Base-by-base conservation (phyloP, 768 basidiomycete genomes). In the Crepidotus variabilis region DNA sequence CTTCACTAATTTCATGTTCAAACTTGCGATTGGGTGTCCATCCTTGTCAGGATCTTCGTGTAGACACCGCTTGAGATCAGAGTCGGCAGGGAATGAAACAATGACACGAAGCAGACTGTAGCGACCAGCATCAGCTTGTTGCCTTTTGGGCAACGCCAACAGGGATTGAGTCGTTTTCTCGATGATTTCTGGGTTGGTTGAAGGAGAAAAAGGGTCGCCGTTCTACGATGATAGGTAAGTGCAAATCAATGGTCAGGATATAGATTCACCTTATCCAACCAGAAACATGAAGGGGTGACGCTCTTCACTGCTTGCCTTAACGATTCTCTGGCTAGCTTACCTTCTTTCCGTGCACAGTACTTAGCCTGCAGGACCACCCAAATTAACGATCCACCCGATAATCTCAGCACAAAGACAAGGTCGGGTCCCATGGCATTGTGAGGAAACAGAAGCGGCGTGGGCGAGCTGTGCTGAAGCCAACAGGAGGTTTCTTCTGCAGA, bases 351-450 rank as follows among this genome's bases (percentile, higher is more conserved):
- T 13, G 60, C 23, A 1, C 71, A 73, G 51, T 67, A 74, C 49
- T 78, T 78, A 2, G 72, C 73, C 54, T 78, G 77, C 21, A 79
- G 56, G 1, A 71, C 73, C 6, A 78, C 77, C 77, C 77, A 79
- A 21, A 78, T 67, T 0, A 65, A 56, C 0, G 69, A 65, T 8
- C 64, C 69, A 28, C 76, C 72, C 2, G 64, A 61, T 1, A 80
- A 65, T 28, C 61, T 65, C 20, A 80, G 54, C 1, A 75, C 66
- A 33, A 80, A 77, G 9, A 80, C 47, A 2, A 76, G 60, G 58
- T 78, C 77, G 0, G 77, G 78, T 1, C 77, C 76, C 76, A 78
- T 76, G 0, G 64, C 63, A 1, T 47, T 57, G 35, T 73, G 70
- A 1, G 78, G 77, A 57, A 78, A 75, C 53, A 77, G 78, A 24